These are phyloP conservation scores for Macrolepiota dolichaula DNA, from an alignment of 768 basidiomycete genomes.

Conservation along the genomic window DNA sequence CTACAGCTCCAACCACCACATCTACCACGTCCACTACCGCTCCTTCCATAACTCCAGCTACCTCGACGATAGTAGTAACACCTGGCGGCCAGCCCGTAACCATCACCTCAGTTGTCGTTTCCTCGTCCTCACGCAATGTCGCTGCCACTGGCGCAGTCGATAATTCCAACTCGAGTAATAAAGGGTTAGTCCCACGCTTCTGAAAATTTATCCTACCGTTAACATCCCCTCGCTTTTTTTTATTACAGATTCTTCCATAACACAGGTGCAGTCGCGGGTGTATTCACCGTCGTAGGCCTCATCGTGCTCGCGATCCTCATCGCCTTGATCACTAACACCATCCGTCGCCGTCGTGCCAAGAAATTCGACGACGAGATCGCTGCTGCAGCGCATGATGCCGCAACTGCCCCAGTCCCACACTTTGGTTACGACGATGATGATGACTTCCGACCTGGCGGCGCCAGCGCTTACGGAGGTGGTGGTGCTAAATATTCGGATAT, in stretches of 20 bases:
- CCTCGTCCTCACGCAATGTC: conserved; percentile 8
- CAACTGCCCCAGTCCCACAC: conserved; percentile 42
- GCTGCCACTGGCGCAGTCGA: not conserved
- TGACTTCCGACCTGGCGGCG: conserved; percentile 26
- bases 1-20: conserved; percentile 6
- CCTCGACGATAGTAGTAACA: not conserved
- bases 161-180: not conserved
- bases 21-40: conserved; percentile 15
- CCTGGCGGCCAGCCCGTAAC: conserved; percentile 14
- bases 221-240: conserved; percentile 7
- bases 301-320: conserved; percentile 49
- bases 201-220: not conserved
- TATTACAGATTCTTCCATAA: conserved; percentile 63
- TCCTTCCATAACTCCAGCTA: not conserved
- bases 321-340: conserved; percentile 41
- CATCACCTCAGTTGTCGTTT: conserved; percentile 17
- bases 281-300: conserved; percentile 70
- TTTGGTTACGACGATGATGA: conserved; percentile 56
- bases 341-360: conserved; percentile 62
- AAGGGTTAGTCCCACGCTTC: conserved; percentile 10
- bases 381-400: conserved; percentile 66
- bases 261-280: conserved; percentile 68
- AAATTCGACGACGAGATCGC: conserved; percentile 73
- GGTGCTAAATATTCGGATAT: conserved; percentile 39
- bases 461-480: conserved; percentile 18